These are phyloP conservation scores for Panaeolus cyanescens DNA, from an alignment of 768 basidiomycete species.

Conservation along the genomic window DNA sequence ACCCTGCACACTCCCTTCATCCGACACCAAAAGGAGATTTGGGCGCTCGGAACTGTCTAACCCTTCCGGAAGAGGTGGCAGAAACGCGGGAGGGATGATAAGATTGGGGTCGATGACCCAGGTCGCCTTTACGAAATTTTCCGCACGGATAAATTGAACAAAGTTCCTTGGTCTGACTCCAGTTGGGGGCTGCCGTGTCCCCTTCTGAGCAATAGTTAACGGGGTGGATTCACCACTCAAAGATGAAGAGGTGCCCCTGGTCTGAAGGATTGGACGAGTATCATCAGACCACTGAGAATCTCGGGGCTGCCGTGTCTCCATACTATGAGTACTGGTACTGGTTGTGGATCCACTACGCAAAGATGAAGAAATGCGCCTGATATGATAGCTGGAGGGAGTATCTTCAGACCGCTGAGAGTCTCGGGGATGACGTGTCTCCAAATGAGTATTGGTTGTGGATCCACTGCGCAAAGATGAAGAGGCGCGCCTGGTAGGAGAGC, in stretches of 20 bases:
- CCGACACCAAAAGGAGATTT: conserved; percentile 36
- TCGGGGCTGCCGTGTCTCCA: neutral
- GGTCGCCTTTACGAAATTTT: conserved; percentile 31
- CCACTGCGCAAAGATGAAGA: too few species aligned
- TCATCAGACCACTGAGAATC: neutral
- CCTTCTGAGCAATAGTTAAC: too few species aligned
- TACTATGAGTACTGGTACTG: too few species aligned
- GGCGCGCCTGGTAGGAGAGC: too few species aligned
- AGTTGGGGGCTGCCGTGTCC: conserved; percentile 6
- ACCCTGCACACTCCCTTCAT: conserved; percentile 35
- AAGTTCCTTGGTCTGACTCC: conserved; percentile 34
- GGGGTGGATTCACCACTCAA: too few species aligned
- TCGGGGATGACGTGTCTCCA: too few species aligned
- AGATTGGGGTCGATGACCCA: conserved; percentile 48
- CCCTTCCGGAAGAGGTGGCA: conserved; percentile 36
- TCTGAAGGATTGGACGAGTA: neutral
- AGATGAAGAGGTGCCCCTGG: neutral
- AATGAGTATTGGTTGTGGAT: too few species aligned
- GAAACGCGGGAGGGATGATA: conserved; percentile 34
- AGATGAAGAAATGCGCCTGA: neutral
- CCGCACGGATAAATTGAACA: conserved; percentile 27
- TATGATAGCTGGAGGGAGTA: too few species aligned
- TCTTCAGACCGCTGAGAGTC: too few species aligned
- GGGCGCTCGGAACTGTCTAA: conserved; percentile 40
- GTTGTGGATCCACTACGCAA: too few species aligned